These are phyloP conservation scores for Clonostachys sp. DNA, from an alignment of 2,329 filamentous ascomycete species.

Conservation along the genomic window DNA sequence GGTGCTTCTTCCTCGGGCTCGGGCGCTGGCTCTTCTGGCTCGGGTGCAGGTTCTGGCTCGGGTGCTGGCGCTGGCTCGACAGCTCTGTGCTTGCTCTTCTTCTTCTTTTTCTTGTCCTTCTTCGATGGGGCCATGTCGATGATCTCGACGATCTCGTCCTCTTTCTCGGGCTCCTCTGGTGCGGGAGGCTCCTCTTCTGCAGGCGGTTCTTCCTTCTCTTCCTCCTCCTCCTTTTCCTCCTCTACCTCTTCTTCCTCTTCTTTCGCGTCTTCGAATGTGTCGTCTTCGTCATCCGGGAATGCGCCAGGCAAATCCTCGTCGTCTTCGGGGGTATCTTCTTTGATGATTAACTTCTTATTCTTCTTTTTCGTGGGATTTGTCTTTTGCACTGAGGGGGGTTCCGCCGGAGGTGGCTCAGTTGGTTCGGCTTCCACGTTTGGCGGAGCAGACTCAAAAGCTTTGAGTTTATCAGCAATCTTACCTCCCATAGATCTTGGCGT, in stretches of 20 bases:
- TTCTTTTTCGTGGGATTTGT: conserved; percentile 38
- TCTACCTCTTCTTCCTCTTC: conserved; percentile 28
- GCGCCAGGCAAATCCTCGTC: conserved; percentile 44
- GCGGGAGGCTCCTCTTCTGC: conserved; percentile 5
- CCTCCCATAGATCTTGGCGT: conserved; percentile 42
- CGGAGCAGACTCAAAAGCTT: conserved; percentile 43
- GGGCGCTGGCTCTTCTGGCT: conserved; percentile 16
- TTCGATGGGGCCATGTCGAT: conserved; percentile 3
- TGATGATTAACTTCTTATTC: conserved; percentile 23
- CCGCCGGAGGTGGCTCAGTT: conserved; percentile 9
- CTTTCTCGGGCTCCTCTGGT: conserved; percentile 8
- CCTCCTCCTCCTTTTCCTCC: conserved; percentile 16
- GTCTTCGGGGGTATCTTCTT: conserved; percentile 19
- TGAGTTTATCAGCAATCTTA: conserved; percentile 53
- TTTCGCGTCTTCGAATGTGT: background rate
- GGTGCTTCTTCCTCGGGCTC: conserved; percentile 37
- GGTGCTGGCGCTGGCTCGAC: conserved; percentile 6
- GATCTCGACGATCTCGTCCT: conserved; percentile 1
- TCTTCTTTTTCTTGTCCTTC: conserved; percentile 5
- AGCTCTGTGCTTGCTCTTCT: conserved; percentile 13
- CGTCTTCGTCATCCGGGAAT: conserved; percentile 37
- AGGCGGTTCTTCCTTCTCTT: background rate
- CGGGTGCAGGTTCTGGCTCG: conserved; percentile 10
- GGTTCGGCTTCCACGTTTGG: conserved; percentile 13
- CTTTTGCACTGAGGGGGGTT: conserved; percentile 15